Evolutionary conservation across 1,284 basidiomycete genomes (phyloP), one percentile per base, ranked within the genome.

Genomic region (Pseudozyma hubeiensis): DNA sequence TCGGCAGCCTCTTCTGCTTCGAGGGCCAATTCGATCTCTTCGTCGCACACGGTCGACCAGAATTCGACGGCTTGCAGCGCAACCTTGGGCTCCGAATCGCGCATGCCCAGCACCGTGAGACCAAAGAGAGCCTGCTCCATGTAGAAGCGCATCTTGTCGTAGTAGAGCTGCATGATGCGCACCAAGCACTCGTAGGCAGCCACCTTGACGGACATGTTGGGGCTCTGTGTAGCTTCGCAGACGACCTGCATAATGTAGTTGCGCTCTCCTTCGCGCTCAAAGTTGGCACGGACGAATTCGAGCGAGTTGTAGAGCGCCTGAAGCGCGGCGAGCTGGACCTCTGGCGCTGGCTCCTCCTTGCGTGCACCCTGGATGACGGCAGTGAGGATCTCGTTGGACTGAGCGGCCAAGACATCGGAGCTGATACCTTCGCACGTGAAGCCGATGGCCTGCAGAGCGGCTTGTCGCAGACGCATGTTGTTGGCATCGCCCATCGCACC

Each of bases 231-330:
- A 0, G 96, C 97, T 85, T 99, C 97, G 84, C 96, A 99, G 30
- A 99, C 93, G 53, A 99, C 94, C 87, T 99, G 97, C 97, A 99
- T 99, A 86, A 99, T 99, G 87, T 97, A 99, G 87, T 98, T 99
- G 56, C 96, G 90, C 86, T 99, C 96, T 65, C 97, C 96, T 43
- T 80, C 77, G 41, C 79, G 72, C 78, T 97, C 94, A 86, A 99
- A 98, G 87, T 99, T 99, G 81, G 95, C 93, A 63, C 93, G 90
- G 55, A 99, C 93, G 83, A 99, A 99, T 85, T 97, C 95, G 56
- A 99, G 89, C 31, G 96, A 98, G 87, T 99, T 98, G 87, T 89
- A 92, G 33, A 99, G 87, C 0, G 96, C 94, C 82, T 92, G 90
- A 78, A 98, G 91, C 9, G 97, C 97, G 44, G 96, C 93, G n/a